Percentiles rank a stretch among this genome's conserved stretches.
phyloP scores from a whole-genome alignment of 108 stramenopile genomes.

The Stephanodiscus triporus region DNA sequence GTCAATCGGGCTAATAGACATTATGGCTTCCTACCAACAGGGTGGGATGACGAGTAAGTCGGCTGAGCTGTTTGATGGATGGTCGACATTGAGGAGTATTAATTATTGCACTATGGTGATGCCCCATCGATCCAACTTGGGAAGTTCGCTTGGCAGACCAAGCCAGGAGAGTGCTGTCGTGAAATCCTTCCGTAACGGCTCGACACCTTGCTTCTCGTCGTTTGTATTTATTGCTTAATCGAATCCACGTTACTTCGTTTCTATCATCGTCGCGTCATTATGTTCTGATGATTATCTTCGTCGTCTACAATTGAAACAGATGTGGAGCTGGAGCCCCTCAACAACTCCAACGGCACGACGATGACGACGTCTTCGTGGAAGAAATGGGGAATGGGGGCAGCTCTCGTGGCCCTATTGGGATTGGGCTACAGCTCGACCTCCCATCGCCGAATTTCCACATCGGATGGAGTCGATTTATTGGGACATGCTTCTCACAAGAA shows the following conservation, averaged over 20 bases:
- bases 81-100: neutral
- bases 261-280: neutral
- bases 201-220: neutral
- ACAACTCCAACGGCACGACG: neutral
- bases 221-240: neutral
- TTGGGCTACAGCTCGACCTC: slow-evolving; percentile 1
- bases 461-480: neutral
- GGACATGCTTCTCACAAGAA: neutral
- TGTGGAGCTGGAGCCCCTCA: slow-evolving; percentile 10
- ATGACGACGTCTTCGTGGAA: slow-evolving; percentile 6
- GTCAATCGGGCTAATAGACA: too few species aligned
- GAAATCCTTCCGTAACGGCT: too few species aligned
- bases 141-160: neutral
- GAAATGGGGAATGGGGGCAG: slow-evolving; percentile 31
- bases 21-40: slow-evolving; percentile 18
- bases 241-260: too few species aligned
- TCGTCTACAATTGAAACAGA: neutral
- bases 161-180: too few species aligned
- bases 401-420: slow-evolving; percentile 20
- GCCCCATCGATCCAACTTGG: neutral
- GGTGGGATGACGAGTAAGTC: slow-evolving; percentile 8
- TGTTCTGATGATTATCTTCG: neutral
- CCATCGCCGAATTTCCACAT: neutral
- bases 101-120: neutral
- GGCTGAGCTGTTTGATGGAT: neutral